phyloP scores from a whole-genome alignment of 306 rosid species.

The Erythrophleum fordii region DNA sequence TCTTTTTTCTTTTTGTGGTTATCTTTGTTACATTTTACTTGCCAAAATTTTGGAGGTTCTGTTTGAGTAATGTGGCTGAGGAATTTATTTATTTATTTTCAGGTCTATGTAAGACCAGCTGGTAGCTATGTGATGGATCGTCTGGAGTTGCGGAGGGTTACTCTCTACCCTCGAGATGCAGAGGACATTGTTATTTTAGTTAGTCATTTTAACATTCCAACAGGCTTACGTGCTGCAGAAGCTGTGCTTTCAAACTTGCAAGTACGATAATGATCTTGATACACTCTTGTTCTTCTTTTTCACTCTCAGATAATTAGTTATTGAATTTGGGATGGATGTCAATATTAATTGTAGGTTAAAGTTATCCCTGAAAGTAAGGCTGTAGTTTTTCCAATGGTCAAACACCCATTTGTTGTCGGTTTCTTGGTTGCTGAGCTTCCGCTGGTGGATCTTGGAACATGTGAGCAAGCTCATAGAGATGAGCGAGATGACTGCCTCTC shows the following conservation, averaged over 20 bases:
- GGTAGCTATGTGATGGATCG: conserved; percentile 98
- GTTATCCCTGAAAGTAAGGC: conserved; percentile 73
- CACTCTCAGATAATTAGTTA: conserved; percentile 7
- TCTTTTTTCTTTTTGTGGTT: neutral
- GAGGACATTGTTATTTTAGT: conserved; percentile 73
- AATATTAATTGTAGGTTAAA: conserved; percentile 59
- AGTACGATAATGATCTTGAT: conserved; percentile 47
- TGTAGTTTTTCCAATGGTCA: conserved; percentile 88
- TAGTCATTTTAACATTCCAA: conserved; percentile 69
- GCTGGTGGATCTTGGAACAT: conserved; percentile 52
- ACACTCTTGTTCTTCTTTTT: neutral
- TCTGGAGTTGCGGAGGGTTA: conserved; percentile 85
- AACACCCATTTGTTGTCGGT: conserved; percentile 95
- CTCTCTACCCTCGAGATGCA: conserved; percentile 60
- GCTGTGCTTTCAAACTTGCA: conserved; percentile 68
- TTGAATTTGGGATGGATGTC: conserved; percentile 23
- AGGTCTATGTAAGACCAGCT: conserved; percentile 98
- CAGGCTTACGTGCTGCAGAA: conserved; percentile 83
- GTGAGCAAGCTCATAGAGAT: conserved; percentile 50
- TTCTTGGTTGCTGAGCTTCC: conserved; percentile 97
- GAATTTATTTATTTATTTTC: conserved; percentile 2
- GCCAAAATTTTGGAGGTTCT: neutral
- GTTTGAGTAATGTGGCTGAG: neutral
- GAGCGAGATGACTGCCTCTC: conserved; percentile 40
- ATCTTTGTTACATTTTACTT: neutral